Percentiles rank a stretch among this genome's conserved stretches.
These are phyloP conservation scores for Candida loeiensis DNA, from an alignment of 805 yeast genomes.

Conservation along the genomic window DNA sequence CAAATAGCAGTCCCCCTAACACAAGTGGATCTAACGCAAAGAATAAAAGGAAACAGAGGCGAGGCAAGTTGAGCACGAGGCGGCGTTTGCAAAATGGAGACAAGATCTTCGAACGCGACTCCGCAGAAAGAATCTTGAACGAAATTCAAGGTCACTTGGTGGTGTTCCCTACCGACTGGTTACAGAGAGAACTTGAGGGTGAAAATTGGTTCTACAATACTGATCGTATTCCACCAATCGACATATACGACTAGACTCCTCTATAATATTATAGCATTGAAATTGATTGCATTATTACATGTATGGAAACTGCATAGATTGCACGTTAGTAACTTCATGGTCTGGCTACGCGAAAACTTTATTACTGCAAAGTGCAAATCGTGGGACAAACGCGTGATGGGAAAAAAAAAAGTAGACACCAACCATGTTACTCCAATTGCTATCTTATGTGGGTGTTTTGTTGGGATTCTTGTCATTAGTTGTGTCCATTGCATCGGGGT, in stretches of 20 bases:
- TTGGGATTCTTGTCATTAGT: conserved; percentile 41
- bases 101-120: conserved; percentile 62
- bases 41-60: conserved; percentile 30
- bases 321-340: too few relatives aligned
- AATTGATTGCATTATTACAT: too few relatives aligned
- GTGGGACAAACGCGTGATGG: too few relatives aligned
- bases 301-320: too few relatives aligned
- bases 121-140: conserved; percentile 69
- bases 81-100: conserved; percentile 38
- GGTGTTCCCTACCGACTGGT: conserved; percentile 90
- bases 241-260: conserved; percentile 52
- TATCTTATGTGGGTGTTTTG: conserved; percentile 36
- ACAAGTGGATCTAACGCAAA: neutral
- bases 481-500: conserved; percentile 75
- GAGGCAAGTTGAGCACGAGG: conserved; percentile 33
- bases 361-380: too few relatives aligned
- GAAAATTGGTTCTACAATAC: conserved; percentile 95
- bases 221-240: conserved; percentile 92
- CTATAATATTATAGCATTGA: too few relatives aligned
- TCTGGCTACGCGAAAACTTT: too few relatives aligned
- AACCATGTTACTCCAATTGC: conserved; percentile 36
- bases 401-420: neutral
- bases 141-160: conserved; percentile 86
- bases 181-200: conserved; percentile 77
- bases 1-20: neutral